Base-by-base conservation (phyloP, 2,329 filamentous ascomycete species). In the Byssochlamys sp. region DNA sequence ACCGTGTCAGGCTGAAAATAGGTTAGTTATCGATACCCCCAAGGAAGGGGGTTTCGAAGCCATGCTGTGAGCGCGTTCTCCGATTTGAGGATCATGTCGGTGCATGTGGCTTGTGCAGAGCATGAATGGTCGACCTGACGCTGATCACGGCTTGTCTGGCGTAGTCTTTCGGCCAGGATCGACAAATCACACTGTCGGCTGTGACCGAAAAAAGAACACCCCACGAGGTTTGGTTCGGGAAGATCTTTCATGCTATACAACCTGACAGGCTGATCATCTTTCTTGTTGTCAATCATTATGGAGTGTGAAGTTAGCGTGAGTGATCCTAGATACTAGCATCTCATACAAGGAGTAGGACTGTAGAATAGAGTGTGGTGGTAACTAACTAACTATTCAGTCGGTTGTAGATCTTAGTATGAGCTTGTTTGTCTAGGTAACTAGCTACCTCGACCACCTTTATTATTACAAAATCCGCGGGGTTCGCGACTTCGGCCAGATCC, bases 61-160 rank as follows among this genome's bases (percentile, higher is more conserved):
- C 39, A 45, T 45, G 39, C 39, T 7, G n/a, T 24, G 39, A 14
- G n/a, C 4, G n/a, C n/a, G n/a, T 19, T 45, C 39, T 45, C 39
- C n/a, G 3, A n/a, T 54, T 52, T 14, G 29, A 45, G 39, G 6
- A 19, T 14, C 14, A 45, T 19, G 39, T 2, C 7, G 39, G 39
- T 19, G 39, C 39, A 45, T 45, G 29, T 52, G n/a, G 55, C 28
- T 27, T 33, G 33, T 31, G 45, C 24, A 4, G 24, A 52, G 25
- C 6, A 48, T 26, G 29, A 55, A 39, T 24, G 14, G 33, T 25
- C 52, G 27, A 28, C 3, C 39, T 45, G 39, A 45, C 19, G 39
- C 31, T 29, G 24, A 33, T 53, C 54, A 62, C 39, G 57, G 55
- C 49, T 45, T 58, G 52, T 50, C 50, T 52, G 45, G 29, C 50